A percentile compares a stretch with the other conserved stretches of the same genome.
These are phyloP conservation scores for Penicillium cinerascens DNA, from an alignment of 495 filamentous ascomycete genomes.

Conservation along the genomic window DNA sequence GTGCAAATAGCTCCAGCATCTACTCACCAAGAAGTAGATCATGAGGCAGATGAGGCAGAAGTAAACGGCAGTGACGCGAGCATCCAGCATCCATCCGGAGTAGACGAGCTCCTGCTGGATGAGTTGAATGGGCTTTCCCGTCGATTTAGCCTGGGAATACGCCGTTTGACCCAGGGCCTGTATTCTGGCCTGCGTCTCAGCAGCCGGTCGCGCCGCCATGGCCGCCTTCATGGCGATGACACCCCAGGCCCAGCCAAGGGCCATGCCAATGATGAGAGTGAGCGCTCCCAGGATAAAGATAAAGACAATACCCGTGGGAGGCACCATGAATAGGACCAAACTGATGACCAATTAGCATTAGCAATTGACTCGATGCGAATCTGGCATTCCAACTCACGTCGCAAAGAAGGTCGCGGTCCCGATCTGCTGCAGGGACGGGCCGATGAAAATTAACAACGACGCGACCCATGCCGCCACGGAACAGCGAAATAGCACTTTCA, in stretches of 20 bases:
- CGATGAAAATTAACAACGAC: slow-evolving; percentile 40
- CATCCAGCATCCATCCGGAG: slow-evolving; percentile 40
- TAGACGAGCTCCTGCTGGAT: slow-evolving; percentile 29
- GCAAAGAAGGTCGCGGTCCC: slow-evolving; percentile 32
- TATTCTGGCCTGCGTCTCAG: slow-evolving; percentile 32
- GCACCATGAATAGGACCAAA: slow-evolving; percentile 35
- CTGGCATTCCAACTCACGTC: slow-evolving; percentile 15
- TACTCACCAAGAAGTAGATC: slow-evolving; percentile 34
- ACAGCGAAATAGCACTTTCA: slow-evolving; percentile 45
- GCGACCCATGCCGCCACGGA: slow-evolving; percentile 42
- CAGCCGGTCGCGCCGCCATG: slow-evolving; percentile 33
- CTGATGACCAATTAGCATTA: slow-evolving; percentile 19
- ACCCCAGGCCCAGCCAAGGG: slow-evolving; percentile 41
- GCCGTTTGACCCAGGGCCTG: slow-evolving; percentile 32
- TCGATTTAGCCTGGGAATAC: slow-evolving; percentile 30
- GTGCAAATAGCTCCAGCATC: neutral
- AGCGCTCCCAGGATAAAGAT: slow-evolving; percentile 34
- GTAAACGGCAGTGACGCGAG: slow-evolving; percentile 34
- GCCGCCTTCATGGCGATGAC: slow-evolving; percentile 42
- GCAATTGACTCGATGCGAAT: neutral
- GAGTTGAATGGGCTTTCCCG: slow-evolving; percentile 19
- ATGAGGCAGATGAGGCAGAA: slow-evolving; percentile 35
- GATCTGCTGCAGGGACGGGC: slow-evolving; percentile 25
- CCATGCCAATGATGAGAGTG: slow-evolving; percentile 36
- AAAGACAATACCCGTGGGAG: slow-evolving; percentile 37